Evolutionary conservation across 2,329 filamentous ascomycete species (phyloP), one percentile per base, ranked within the genome.

Genomic region (Cladosporium colombiae): DNA sequence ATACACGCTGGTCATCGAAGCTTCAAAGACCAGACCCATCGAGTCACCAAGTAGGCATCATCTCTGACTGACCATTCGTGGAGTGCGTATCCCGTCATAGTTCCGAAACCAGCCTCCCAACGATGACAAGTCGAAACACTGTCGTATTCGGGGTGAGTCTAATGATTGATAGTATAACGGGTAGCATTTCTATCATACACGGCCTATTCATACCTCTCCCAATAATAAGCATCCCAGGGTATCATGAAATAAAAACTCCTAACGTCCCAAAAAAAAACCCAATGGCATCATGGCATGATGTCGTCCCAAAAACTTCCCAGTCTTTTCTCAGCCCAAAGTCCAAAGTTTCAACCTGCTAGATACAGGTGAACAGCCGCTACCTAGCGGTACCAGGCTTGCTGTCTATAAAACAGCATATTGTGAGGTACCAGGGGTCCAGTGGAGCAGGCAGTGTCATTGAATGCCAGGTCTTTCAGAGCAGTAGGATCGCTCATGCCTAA

Each of bases 181-280:
- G 40, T 46, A n/a, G 40, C 40, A 46, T 46, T 55, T 55, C 52
- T 23, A 55, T 55, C 18, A 10, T 33, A 33, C 31, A 44, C 35
- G 40, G 33, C 33, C 35, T 23, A 27, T 7, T 37, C n/a, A 16
- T 46, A 46, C 40, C 40, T 46, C 8, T 59, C 56, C 56, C 56
- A 59, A 59, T 59, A 40, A 27, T n/a, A 37, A 35, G 31, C 23
- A 59, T 44, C 35, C 56, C 56, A 18, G 56, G 56, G 56, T 59
- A 59, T 59, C 56, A 37, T 59, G 37, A 37, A 59, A 59, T 59
- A 59, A 35, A 59, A 59, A 37, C 52, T 29, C 52, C 31, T 21
- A 13, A 35, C 29, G 13, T 21, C 52, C 52, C 27, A 31, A n/a
- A n/a, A n/a, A n/a, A 55, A 56, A 29, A 21, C 29, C 27, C 18